Evolutionary conservation across 768 basidiomycete genomes (phyloP).

Genomic region (Phylloporus arenicola): DNA sequence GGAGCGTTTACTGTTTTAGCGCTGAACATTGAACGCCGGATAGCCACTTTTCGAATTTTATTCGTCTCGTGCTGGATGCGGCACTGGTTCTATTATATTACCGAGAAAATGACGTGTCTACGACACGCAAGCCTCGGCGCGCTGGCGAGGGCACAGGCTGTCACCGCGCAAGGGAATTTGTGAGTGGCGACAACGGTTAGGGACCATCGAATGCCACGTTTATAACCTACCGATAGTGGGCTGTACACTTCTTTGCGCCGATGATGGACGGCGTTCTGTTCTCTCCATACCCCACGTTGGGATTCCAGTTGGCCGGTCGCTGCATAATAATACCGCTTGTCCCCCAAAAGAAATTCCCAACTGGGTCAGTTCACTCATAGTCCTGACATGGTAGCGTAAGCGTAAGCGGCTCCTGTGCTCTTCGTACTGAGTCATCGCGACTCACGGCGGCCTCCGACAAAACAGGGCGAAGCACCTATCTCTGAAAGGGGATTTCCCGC

Average conservation of each 20-base stretch:
- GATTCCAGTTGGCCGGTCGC: conserved; percentile 22
- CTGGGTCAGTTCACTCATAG: conserved; percentile 44
- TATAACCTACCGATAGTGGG: conserved; percentile 26
- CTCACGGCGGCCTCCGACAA: conserved; percentile 55
- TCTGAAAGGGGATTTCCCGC: conserved; percentile 39
- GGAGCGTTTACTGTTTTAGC: not conserved
- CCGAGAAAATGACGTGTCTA: conserved; percentile 41
- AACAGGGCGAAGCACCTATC: conserved; percentile 39
- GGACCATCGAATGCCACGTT: conserved; percentile 1
- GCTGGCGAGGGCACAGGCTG: conserved; percentile 52
- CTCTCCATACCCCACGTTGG: conserved; percentile 44
- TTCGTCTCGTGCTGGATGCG: conserved; percentile 47
- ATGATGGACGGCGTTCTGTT: conserved; percentile 52
- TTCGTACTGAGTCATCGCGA: conserved; percentile 1
- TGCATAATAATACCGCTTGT: too few relatives aligned
- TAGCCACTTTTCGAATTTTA: conserved; percentile 43
- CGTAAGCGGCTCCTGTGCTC: conserved; percentile 1
- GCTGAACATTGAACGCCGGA: not conserved
- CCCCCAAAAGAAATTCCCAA: conserved; percentile 5
- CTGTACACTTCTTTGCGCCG: conserved; percentile 45
- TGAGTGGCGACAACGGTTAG: conserved; percentile 13
- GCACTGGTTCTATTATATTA: conserved; percentile 29
- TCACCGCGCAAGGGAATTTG: conserved; percentile 36
- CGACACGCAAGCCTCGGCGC: conserved; percentile 47
- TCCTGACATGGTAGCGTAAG: conserved; percentile 56